Base-by-base conservation (phyloP, 345 rosid genomes). In the Lagerstroemia speciosa region DNA sequence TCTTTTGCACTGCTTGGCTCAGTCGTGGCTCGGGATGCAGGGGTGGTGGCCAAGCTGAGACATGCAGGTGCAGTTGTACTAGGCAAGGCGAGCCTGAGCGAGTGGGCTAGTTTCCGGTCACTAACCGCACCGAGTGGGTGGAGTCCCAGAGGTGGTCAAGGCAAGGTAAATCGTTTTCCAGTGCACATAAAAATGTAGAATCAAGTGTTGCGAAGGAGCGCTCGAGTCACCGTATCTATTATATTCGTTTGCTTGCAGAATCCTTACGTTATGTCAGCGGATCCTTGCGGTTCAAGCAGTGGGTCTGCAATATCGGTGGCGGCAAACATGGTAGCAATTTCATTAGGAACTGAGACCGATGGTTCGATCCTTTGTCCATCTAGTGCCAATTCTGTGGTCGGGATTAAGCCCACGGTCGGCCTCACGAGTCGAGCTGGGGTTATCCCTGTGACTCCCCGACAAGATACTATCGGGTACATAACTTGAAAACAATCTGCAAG, bases 371-470 rank as follows among this genome's bases (percentile, higher is more conserved):
- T 92, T 5, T 87, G 79, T 50, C 96, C 96, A 0, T 72, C 98
- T 0, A 73, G 77, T 68, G 63, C 58, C 26, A 87, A 89, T 72
- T 92, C 91, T 0, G 85, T 83, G 0, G 91, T 89, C 1, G 96
- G 96, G 36, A 67, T 89, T 68, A 89, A 89, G 72, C 96, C 94
- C 34, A 92, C 81, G 0, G 87, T 88, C 37, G 94, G 92, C 64
- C 88, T 93, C 67, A 90, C 97, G 5, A 93, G 96, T 77, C 73
- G 85, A 68, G 90, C 88, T 10, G 93, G 97, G 3, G 92, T 87
- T 60, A 68, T 90, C 60, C 98, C 92, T 22, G 3, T 93, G 57
- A 80, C 88, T 37, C 84, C 69, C 7, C 77, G 88, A 50, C 96
- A 82, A 69, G 98, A 88, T 76, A 86, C 78, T 27, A 43, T 88